Conservation (phyloP, 2,329 filamentous ascomycete genomes). For the Lachnellula willkommii region DNA sequence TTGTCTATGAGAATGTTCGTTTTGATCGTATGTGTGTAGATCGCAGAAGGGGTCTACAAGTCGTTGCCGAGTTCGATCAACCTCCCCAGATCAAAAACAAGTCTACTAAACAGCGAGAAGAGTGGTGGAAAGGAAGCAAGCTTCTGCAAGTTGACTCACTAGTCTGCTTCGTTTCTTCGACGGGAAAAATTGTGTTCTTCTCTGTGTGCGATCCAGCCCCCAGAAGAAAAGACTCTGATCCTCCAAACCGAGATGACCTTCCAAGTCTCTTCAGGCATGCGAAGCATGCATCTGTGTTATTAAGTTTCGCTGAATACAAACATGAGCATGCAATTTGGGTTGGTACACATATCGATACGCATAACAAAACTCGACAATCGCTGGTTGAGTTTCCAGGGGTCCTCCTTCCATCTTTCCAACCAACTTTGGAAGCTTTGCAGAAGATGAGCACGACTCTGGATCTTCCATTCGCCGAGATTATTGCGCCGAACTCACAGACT, state of each 20-base stretch:
- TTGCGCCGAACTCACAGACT: conserved; percentile 33
- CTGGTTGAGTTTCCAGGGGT: conserved; percentile 60
- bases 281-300: conserved; percentile 26
- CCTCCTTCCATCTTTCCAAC: conserved; percentile 52
- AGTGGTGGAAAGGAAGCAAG: conserved; percentile 48
- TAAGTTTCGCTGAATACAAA: conserved; percentile 28
- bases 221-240: conserved; percentile 12
- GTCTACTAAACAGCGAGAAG: conserved; percentile 30
- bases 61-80: conserved; percentile 43
- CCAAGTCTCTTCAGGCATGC: conserved; percentile 26
- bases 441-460: conserved; percentile 39
- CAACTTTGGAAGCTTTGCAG: conserved; percentile 52
- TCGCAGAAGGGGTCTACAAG: conserved; percentile 37
- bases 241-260: conserved; percentile 16
- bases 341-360: conserved; percentile 10
- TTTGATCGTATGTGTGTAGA: conserved; percentile 18
- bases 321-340: conserved; percentile 21
- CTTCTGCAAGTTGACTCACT: conserved; percentile 45
- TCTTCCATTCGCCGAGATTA: conserved; percentile 46
- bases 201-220: conserved; percentile 33
- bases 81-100: conserved; percentile 30
- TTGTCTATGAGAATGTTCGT: conserved; percentile 19
- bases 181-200: conserved; percentile 38
- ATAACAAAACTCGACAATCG: conserved; percentile 18
- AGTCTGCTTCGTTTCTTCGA: conserved; percentile 43